Evolutionary conservation across 768 basidiomycete species (phyloP).

Genomic region (Termitomyces titanicus): DNA sequence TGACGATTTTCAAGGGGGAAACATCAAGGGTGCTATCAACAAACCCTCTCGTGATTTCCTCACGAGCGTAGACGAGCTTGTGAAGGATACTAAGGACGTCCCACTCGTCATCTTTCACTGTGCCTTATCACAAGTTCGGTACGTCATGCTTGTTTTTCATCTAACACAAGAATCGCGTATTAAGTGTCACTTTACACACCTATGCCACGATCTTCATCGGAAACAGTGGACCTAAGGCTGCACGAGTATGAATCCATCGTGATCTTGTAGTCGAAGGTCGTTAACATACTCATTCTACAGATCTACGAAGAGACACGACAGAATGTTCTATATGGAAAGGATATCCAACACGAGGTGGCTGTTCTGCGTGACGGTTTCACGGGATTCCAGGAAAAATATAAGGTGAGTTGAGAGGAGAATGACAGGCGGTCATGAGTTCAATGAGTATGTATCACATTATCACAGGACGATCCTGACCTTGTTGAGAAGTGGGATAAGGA

Average conservation of each 20-base stretch:
- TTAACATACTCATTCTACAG: constrained; percentile 28
- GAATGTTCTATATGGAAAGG: constrained; percentile 40
- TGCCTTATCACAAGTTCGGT: constrained; percentile 74
- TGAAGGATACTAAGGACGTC: constrained; percentile 57
- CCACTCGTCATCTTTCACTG: constrained; percentile 77
- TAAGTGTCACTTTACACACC: neutral
- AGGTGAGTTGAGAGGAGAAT: constrained; percentile 32
- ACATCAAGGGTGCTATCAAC: constrained; percentile 65
- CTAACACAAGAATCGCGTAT: neutral
- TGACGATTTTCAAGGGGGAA: constrained; percentile 74
- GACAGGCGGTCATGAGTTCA: neutral
- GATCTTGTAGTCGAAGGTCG: constrained; percentile 2
- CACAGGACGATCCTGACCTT: constrained; percentile 57
- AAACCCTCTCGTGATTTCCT: constrained; percentile 61
- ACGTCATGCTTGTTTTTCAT: constrained; percentile 20
- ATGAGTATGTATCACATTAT: no score
- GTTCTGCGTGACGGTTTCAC: constrained; percentile 73
- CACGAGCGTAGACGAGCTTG: constrained; percentile 51
- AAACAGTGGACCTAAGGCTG: constrained; percentile 75
- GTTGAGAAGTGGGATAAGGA: constrained; percentile 77
- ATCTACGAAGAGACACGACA: constrained; percentile 65
- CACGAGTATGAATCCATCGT: constrained; percentile 44
- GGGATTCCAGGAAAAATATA: constrained; percentile 67
- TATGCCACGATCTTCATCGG: neutral
- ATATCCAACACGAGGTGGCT: constrained; percentile 49